Evolutionary conservation across 1,284 basidiomycete species (phyloP).

Genomic region (Rhodotorula sp.): DNA sequence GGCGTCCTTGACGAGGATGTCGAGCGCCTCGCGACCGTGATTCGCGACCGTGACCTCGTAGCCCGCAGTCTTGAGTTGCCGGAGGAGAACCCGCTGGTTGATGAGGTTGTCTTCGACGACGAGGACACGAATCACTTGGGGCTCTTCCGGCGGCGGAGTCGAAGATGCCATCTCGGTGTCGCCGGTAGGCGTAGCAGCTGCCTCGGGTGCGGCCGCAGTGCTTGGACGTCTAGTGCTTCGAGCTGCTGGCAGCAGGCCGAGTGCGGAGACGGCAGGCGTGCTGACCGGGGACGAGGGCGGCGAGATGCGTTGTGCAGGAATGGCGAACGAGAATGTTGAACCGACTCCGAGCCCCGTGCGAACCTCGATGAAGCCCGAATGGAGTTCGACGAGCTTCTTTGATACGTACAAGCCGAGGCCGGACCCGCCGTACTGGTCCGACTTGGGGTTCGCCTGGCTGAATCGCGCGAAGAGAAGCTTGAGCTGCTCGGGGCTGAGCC

Average conservation of each 20-base stretch:
- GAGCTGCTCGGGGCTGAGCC: conserved; percentile 34
- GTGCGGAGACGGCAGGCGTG: neutral
- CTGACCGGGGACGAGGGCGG: neutral
- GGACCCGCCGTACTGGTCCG: conserved; percentile 34
- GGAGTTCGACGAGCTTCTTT: conserved; percentile 42
- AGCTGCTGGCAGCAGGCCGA: neutral
- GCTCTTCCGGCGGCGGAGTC: neutral
- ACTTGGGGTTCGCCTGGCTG: conserved; percentile 40
- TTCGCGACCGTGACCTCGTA: conserved; percentile 50
- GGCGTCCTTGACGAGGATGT: conserved; percentile 27
- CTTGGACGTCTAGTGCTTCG: neutral
- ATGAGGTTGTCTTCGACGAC: conserved; percentile 52
- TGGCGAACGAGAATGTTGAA: conserved; percentile 36
- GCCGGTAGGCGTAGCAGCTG: too few species aligned
- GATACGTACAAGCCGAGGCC: conserved; percentile 44
- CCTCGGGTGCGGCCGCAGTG: too few species aligned
- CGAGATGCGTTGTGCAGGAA: conserved; percentile 24
- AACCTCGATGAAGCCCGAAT: conserved; percentile 40
- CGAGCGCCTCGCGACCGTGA: conserved; percentile 54
- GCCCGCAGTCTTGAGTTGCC: conserved; percentile 52
- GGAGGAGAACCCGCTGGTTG: conserved; percentile 53
- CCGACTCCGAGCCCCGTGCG: conserved; percentile 33
- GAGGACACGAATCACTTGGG: conserved; percentile 13
- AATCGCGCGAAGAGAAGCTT: conserved; percentile 37
- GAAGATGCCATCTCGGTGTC: neutral